phyloP scores from a whole-genome alignment of 257 asterid species.

The Fraxinus quadrangulata region DNA sequence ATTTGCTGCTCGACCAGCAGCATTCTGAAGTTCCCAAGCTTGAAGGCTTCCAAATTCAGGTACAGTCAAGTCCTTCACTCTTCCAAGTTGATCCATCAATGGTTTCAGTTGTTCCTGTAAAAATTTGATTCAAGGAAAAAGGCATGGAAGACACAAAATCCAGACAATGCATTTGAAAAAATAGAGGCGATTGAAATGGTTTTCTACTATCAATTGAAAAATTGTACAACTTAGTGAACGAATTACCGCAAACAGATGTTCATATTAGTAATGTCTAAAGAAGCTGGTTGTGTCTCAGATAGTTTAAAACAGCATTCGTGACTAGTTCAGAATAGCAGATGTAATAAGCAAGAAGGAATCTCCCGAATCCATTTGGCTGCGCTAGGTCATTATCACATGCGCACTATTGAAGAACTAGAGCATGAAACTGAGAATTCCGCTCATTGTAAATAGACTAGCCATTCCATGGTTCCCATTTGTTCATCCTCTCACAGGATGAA shows the following conservation, averaged over 20 bases:
- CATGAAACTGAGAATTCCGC: background rate
- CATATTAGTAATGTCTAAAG: background rate
- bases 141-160: background rate
- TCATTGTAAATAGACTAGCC: background rate
- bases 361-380: background rate
- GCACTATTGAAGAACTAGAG: background rate
- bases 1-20: slow-evolving; percentile 64
- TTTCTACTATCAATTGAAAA: background rate
- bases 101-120: slow-evolving; percentile 80
- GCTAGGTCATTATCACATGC: background rate
- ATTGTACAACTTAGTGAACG: background rate
- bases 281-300: background rate
- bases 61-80: slow-evolving; percentile 83
- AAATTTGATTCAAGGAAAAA: background rate
- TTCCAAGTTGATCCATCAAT: slow-evolving; percentile 70
- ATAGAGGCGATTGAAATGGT: slow-evolving; percentile 11
- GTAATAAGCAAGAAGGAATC: background rate
- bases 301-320: background rate
- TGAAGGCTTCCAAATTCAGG: slow-evolving; percentile 91
- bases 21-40: slow-evolving; percentile 83
- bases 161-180: background rate
- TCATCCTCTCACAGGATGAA: background rate
- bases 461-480: background rate
- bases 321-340: background rate
- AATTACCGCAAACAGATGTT: background rate